Percentiles rank a stretch among this genome's conserved stretches.
phyloP scores from a whole-genome alignment of 257 asterid species.

The Cordia subcordata region DNA sequence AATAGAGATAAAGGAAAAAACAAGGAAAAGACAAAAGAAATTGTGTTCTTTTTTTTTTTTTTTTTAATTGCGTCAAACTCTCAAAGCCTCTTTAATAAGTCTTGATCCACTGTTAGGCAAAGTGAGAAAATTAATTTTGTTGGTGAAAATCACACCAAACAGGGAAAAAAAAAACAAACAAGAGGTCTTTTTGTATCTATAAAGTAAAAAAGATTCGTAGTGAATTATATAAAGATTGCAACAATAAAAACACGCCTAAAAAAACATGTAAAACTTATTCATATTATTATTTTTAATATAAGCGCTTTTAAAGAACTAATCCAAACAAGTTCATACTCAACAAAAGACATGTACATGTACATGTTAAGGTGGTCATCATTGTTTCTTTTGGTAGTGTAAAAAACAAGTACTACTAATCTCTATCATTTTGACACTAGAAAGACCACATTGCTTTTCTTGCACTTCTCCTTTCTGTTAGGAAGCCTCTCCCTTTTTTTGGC shows the following conservation, averaged over 20 bases:
- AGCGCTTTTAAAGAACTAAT: too few species aligned
- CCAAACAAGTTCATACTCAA: too few species aligned
- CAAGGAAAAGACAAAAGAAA: too few species aligned
- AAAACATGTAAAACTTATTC: too few species aligned
- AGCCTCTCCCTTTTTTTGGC: conserved; percentile 1
- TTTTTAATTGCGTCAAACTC: too few species aligned
- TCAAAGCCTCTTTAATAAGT: too few species aligned
- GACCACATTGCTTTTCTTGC: conserved; percentile 44
- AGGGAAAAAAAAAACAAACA: background rate
- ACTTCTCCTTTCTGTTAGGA: conserved; percentile 29
- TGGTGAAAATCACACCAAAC: too few species aligned
- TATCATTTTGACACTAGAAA: background rate
- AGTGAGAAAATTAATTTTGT: too few species aligned
- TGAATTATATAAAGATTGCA: background rate
- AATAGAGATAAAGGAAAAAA: too few species aligned
- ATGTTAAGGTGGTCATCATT: conserved; percentile 9
- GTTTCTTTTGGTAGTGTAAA: background rate
- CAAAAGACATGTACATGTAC: background rate
- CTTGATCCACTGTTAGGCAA: too few species aligned
- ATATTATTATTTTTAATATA: too few species aligned
- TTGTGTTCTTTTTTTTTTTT: too few species aligned
- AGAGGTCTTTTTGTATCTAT: background rate
- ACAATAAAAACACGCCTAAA: background rate
- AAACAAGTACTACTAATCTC: background rate
- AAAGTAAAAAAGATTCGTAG: background rate